Evolutionary conservation across 2,329 filamentous ascomycete species (phyloP).

Genomic region (Fusarium goolgardi): DNA sequence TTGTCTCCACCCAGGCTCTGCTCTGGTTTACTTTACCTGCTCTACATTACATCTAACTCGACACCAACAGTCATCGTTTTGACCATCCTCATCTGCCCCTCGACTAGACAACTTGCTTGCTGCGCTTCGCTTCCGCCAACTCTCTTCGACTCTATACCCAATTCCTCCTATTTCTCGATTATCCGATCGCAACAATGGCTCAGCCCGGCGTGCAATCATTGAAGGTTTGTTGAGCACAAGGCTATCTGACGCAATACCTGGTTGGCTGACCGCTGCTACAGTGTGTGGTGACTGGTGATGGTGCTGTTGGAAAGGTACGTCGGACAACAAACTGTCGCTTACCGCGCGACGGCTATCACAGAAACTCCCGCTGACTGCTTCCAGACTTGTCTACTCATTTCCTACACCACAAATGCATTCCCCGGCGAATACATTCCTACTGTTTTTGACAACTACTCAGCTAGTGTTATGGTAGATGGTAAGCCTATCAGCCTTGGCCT

Average conservation of each 20-base stretch:
- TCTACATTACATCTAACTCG: constrained; percentile 26
- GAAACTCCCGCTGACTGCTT: constrained; percentile 47
- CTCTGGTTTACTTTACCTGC: neutral
- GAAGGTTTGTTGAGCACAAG: constrained; percentile 72
- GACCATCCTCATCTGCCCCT: constrained; percentile 28
- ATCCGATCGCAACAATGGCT: constrained; percentile 66
- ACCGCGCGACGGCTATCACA: constrained; percentile 4
- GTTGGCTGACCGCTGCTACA: constrained; percentile 57
- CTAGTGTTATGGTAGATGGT: constrained; percentile 98
- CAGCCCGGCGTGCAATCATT: constrained; percentile 88
- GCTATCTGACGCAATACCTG: constrained; percentile 35
- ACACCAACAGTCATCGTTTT: constrained; percentile 22
- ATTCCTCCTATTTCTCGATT: constrained; percentile 15
- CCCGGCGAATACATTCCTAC: constrained; percentile 99
- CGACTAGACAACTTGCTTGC: constrained; percentile 17
- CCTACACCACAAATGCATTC: constrained; percentile 99
- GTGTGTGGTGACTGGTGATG: constrained; percentile 99
- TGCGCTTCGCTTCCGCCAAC: constrained; percentile 19
- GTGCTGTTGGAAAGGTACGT: constrained; percentile 95
- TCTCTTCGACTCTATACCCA: constrained; percentile 3
- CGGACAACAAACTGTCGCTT: constrained; percentile 10
- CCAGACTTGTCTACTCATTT: constrained; percentile 98
- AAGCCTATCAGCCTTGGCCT: constrained; percentile 96
- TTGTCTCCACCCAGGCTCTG: too few species aligned
- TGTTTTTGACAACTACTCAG: constrained; percentile 99